phyloP scores from a whole-genome alignment of 75 land plant genomes.

The Pinus taeda region DNA sequence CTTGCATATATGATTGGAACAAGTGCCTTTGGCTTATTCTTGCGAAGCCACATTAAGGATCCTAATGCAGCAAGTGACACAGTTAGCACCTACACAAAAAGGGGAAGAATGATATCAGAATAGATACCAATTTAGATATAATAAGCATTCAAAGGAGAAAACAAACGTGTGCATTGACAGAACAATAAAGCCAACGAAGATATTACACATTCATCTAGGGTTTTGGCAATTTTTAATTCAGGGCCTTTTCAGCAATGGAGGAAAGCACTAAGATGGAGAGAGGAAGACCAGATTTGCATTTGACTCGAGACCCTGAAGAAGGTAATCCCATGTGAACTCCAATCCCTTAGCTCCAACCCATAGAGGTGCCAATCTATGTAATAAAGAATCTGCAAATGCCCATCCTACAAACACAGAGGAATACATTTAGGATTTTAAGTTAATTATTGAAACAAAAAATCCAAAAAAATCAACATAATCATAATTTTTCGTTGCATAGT shows the following conservation, averaged over 20 bases:
- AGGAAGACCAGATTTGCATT: constrained; percentile 87
- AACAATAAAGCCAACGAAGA: background rate
- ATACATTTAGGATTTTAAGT: background rate
- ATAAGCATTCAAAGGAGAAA: background rate
- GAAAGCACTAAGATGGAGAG: background rate
- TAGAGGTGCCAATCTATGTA: constrained; percentile 90
- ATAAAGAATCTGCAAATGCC: constrained; percentile 97
- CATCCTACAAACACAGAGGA: constrained; percentile 53
- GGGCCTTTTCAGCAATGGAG: constrained; percentile 4
- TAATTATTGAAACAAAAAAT: background rate
- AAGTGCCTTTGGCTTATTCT: no score
- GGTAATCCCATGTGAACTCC: constrained; percentile 96
- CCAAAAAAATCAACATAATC: background rate
- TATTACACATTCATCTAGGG: background rate
- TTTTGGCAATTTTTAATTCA: background rate
- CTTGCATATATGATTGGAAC: no score
- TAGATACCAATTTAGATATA: background rate
- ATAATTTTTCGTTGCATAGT: background rate
- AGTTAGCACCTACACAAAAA: constrained; percentile 21
- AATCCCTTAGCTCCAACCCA: constrained; percentile 98
- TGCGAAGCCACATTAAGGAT: no score
- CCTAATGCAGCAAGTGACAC: no score
- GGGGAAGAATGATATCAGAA: constrained; percentile 3
- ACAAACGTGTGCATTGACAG: background rate
- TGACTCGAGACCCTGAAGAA: constrained; percentile 90